These are phyloP conservation scores for Aspergillus olivimuriae DNA, from an alignment of 495 filamentous ascomycete genomes.

Conservation along the genomic window DNA sequence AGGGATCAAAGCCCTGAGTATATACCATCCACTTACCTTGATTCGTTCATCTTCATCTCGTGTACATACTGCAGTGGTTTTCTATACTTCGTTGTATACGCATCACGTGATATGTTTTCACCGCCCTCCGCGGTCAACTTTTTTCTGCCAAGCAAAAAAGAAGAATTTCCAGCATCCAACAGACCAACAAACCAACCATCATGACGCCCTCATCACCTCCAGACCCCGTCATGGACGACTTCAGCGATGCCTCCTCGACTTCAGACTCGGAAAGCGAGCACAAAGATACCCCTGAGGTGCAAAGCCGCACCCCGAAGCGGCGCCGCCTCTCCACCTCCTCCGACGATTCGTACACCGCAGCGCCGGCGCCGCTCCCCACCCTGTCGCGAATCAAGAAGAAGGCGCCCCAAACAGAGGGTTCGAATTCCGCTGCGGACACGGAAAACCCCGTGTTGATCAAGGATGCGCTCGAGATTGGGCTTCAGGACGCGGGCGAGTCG, in stretches of 20 bases:
- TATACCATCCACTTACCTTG: not conserved
- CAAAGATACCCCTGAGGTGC: conserved; percentile 13
- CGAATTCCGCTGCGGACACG: conserved; percentile 13
- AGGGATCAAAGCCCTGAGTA: conserved; percentile 7
- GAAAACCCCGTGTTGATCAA: conserved; percentile 35
- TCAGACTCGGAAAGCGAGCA: conserved; percentile 11
- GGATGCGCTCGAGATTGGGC: conserved; percentile 39
- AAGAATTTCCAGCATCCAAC: not conserved
- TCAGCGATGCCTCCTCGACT: conserved; percentile 13
- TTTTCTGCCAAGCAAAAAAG: conserved; percentile 12
- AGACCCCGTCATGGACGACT: conserved; percentile 20
- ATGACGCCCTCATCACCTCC: conserved; percentile 29
- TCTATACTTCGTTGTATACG: too few species aligned
- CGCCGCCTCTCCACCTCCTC: conserved; percentile 40
- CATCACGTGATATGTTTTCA: too few species aligned
- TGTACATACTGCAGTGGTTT: too few species aligned
- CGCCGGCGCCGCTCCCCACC: conserved; percentile 35
- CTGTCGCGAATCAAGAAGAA: conserved; percentile 44
- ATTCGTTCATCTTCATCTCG: too few species aligned
- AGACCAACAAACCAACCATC: conserved; percentile 15
- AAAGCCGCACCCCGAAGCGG: conserved; percentile 34
- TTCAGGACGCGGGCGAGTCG: conserved; percentile 35
- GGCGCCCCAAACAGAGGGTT: conserved; percentile 15
- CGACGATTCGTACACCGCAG: conserved; percentile 28
- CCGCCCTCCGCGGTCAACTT: conserved; percentile 36